These are phyloP conservation scores for Rhynchosporium agropyri DNA, from an alignment of 2,329 filamentous ascomycete species.

Conservation along the genomic window DNA sequence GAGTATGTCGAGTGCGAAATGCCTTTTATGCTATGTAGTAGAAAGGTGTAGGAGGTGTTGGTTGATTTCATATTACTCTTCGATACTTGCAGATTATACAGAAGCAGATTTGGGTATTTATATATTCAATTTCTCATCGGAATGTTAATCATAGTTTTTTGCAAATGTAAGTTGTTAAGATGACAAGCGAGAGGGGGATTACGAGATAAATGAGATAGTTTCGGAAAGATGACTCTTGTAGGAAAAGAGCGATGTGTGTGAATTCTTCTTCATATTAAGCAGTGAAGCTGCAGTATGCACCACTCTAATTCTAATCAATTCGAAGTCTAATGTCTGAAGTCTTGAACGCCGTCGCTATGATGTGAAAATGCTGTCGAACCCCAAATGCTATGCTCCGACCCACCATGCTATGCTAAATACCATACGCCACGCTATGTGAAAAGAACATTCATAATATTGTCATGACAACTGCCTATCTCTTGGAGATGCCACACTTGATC, in stretches of 20 bases:
- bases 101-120: no score
- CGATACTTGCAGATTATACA: no score
- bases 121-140: no score
- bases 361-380: background rate
- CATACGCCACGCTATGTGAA: conserved; percentile 12
- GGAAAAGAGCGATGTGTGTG: background rate
- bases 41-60: no score
- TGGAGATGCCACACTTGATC: conserved; percentile 45
- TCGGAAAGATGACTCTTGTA: no score
- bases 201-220: no score
- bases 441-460: background rate
- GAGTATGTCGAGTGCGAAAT: no score
- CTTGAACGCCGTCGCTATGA: conserved; percentile 14
- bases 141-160: no score
- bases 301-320: background rate
- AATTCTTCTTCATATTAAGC: background rate
- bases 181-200: background rate
- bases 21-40: no score
- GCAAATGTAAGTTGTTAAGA: background rate
- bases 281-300: background rate
- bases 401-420: background rate
- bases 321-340: background rate
- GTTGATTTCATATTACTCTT: no score
- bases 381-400: background rate
- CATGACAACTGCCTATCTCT: conserved; percentile 30